Evolutionary conservation across 1,284 basidiomycete species (phyloP).

Genomic region (Cutaneotrichosporon curvatum): DNA sequence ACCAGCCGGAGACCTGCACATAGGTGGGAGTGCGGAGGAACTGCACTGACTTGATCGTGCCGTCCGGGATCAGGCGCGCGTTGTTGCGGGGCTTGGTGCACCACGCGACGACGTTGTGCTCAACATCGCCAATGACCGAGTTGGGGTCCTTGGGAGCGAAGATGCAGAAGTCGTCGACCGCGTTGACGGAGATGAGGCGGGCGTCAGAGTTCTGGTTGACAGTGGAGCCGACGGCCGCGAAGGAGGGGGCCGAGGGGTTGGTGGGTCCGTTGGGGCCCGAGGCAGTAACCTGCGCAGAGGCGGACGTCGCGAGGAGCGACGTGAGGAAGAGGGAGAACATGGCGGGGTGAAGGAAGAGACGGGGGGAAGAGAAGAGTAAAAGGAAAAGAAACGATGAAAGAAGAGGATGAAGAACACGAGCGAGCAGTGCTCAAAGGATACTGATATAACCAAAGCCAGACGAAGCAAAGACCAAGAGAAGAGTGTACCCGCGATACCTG

Average conservation of each 20-base stretch:
- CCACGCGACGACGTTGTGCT: constrained; percentile 38
- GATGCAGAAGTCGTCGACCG: constrained; percentile 44
- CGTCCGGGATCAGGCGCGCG: constrained; percentile 42
- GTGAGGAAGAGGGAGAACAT: constrained; percentile 4
- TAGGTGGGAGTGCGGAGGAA: constrained; percentile 42
- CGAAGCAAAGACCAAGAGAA: too few relatives aligned
- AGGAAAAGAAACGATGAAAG: too few relatives aligned
- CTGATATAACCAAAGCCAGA: too few relatives aligned
- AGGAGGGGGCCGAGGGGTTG: constrained; percentile 38
- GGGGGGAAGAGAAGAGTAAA: neutral
- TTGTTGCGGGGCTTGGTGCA: constrained; percentile 39
- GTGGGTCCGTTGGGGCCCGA: constrained; percentile 41
- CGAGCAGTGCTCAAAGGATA: too few relatives aligned
- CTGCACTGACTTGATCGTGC: constrained; percentile 37
- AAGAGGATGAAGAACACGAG: too few relatives aligned
- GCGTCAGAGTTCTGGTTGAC: constrained; percentile 43
- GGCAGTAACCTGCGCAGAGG: constrained; percentile 32
- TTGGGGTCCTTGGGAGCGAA: constrained; percentile 37
- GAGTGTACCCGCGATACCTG: too few relatives aligned
- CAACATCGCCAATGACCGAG: constrained; percentile 35
- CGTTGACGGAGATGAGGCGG: constrained; percentile 41
- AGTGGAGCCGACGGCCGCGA: constrained; percentile 27
- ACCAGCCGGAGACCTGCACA: constrained; percentile 49
- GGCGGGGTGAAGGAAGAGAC: neutral
- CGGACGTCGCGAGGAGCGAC: neutral